A percentile compares a stretch with the other conserved stretches of the same genome.
Evolutionary conservation across 352 stramenopile species (phyloP).

Genomic region (Thraustotheca clavata): DNA sequence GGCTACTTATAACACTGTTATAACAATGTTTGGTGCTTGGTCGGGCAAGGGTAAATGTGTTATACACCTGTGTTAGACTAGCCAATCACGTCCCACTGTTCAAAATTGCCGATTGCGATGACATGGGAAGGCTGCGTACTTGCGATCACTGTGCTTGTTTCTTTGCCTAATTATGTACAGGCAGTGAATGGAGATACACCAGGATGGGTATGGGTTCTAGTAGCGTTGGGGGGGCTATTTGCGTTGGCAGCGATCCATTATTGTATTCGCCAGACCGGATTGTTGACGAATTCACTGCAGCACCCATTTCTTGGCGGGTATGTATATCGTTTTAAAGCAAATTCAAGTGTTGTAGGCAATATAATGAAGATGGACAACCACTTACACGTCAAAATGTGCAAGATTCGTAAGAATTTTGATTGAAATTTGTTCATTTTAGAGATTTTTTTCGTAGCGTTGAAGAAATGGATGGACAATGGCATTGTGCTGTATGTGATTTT

Average conservation of each 20-base stretch:
- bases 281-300: conserved; percentile 35
- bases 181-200: not conserved
- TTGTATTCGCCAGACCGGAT: not conserved
- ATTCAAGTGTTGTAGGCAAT: conserved; percentile 32
- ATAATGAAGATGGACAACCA: conserved; percentile 79
- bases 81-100: too few species aligned
- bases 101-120: not conserved
- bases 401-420: conserved; percentile 31
- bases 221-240: not conserved
- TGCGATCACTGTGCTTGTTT: not conserved
- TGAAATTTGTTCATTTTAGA: not conserved
- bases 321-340: not conserved
- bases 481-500: not conserved
- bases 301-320: conserved; percentile 66
- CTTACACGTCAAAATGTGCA: conserved; percentile 83
- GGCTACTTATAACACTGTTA: too few species aligned
- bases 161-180: not conserved
- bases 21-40: too few species aligned
- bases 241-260: not conserved
- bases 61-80: too few species aligned
- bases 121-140: too few species aligned
- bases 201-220: not conserved
- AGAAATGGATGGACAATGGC: not conserved
- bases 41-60: too few species aligned
- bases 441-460: not conserved